Conservation (phyloP, 164 flowering plant genomes). For the Akebia trifoliata region DNA sequence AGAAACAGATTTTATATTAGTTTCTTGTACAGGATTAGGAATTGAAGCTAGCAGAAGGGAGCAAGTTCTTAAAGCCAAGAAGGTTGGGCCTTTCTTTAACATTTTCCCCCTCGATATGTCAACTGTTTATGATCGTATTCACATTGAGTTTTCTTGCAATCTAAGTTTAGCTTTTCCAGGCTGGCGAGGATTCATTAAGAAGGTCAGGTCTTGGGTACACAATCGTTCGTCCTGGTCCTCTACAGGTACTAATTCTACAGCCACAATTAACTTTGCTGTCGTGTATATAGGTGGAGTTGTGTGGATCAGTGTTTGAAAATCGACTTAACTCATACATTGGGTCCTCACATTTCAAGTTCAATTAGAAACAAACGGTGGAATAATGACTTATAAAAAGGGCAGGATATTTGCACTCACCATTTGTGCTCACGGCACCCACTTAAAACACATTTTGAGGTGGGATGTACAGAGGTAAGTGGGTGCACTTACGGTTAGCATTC, state of each 20-base stretch:
- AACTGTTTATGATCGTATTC: background rate
- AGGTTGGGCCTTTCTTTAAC: conserved; percentile 36
- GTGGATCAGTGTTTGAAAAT: background rate
- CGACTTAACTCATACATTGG: background rate
- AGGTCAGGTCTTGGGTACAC: conserved; percentile 97
- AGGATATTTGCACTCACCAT: too few relatives aligned
- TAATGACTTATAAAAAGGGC: background rate
- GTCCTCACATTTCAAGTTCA: background rate
- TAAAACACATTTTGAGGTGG: too few relatives aligned
- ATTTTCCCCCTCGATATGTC: background rate
- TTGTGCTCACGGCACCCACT: too few relatives aligned
- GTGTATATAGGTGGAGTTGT: background rate
- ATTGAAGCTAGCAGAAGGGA: conserved; percentile 78
- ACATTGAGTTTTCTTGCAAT: background rate
- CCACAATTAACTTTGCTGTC: background rate
- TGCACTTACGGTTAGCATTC: too few relatives aligned
- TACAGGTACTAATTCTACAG: conserved; percentile 46
- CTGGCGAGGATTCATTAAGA: conserved; percentile 90
- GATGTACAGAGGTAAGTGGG: too few relatives aligned
- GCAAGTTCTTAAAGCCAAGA: conserved; percentile 90
- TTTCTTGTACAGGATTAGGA: conserved; percentile 91
- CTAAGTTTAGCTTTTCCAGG: conserved; percentile 32
- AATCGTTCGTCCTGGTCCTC: conserved; percentile 90
- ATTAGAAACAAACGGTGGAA: too few relatives aligned
- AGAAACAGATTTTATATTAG: conserved; percentile 91